These are phyloP conservation scores for Colletotrichum sp. DNA, from an alignment of 2,329 filamentous ascomycete genomes.

Conservation along the genomic window DNA sequence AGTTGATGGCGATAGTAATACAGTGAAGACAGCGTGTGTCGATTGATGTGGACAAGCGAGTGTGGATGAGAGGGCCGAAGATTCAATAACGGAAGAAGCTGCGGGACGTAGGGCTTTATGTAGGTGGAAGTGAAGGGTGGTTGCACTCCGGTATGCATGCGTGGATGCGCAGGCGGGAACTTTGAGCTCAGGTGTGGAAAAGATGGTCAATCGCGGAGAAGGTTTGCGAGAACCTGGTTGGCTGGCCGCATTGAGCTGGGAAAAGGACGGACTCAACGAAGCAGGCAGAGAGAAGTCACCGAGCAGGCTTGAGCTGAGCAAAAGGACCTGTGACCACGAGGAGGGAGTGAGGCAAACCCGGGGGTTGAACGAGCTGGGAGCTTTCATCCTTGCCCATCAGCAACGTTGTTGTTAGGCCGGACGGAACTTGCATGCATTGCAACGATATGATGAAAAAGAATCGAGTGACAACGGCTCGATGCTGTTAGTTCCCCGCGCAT, in stretches of 20 bases:
- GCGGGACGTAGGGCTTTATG: constrained; percentile 16
- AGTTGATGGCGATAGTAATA: constrained; percentile 1
- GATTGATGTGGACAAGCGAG: background rate
- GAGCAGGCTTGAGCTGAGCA: background rate
- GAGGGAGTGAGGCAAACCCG: background rate
- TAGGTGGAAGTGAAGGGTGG: background rate
- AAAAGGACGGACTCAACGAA: background rate
- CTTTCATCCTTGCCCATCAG: background rate
- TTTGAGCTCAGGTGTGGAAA: background rate
- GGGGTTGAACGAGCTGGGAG: background rate
- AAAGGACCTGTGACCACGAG: background rate
- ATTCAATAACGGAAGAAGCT: background rate
- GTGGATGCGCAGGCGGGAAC: background rate
- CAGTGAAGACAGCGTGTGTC: background rate
- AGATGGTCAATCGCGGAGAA: background rate
- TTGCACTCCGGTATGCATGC: background rate
- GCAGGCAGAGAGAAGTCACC: background rate
- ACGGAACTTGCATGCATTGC: background rate
- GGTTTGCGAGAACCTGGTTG: background rate
- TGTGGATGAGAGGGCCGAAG: background rate
- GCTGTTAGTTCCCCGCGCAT: background rate
- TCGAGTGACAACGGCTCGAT: background rate
- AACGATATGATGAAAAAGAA: constrained; percentile 13
- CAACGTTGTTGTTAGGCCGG: background rate
- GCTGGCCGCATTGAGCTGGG: background rate